These are phyloP conservation scores for Ophiosphaerella korrae DNA, from an alignment of 2,329 filamentous ascomycete genomes.

Conservation along the genomic window DNA sequence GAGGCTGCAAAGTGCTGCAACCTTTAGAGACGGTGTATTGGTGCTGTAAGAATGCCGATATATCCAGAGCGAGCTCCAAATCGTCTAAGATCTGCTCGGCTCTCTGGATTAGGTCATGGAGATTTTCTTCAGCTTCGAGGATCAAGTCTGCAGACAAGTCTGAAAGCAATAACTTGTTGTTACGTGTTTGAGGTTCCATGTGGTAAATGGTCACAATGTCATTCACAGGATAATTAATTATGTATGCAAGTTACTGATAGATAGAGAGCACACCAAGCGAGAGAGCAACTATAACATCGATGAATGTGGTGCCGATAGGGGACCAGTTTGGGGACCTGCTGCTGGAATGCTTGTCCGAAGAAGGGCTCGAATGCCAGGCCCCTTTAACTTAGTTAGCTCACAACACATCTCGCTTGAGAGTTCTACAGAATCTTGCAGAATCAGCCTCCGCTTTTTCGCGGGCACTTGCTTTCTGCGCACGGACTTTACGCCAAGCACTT, in stretches of 20 bases:
- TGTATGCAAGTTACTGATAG: conserved; percentile 13
- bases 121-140: conserved; percentile 19
- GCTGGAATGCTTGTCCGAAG: conserved; percentile 14
- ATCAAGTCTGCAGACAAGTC: conserved; percentile 17
- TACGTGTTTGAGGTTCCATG: conserved; percentile 19
- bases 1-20: conserved; percentile 17
- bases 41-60: conserved; percentile 18
- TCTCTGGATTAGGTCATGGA: conserved; percentile 18
- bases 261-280: conserved; percentile 9
- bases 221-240: too few relatives aligned
- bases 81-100: conserved; percentile 17
- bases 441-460: too few relatives aligned
- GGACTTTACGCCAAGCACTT: too few relatives aligned
- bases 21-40: conserved; percentile 19
- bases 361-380: conserved; percentile 11
- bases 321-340: conserved; percentile 18
- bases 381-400: conserved; percentile 9
- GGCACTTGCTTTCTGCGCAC: too few relatives aligned
- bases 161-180: conserved; percentile 17
- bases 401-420: conserved; percentile 16
- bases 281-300: conserved; percentile 20
- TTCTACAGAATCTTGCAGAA: too few relatives aligned
- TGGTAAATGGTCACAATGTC: conserved; percentile 13
- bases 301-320: conserved; percentile 14
- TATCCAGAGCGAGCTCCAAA: conserved; percentile 19